phyloP scores from a whole-genome alignment of 1,284 basidiomycete species.

The Chondrostereum purpureum region DNA sequence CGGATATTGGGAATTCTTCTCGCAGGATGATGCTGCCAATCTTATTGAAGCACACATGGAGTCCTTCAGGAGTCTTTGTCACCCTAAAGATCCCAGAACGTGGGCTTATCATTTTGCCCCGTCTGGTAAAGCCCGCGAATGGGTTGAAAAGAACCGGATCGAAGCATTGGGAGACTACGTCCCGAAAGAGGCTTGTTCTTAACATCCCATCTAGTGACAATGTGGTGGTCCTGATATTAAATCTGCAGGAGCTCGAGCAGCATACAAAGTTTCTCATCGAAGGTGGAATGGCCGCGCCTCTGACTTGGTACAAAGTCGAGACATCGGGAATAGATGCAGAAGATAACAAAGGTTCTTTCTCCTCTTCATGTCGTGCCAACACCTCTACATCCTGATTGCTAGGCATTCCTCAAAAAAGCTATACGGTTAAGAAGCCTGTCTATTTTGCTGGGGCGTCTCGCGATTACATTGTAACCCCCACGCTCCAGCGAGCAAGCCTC shows the following conservation, averaged over 20 bases:
- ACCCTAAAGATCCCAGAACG: constrained; percentile 20
- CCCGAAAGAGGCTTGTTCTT: constrained; percentile 6
- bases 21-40: constrained; percentile 21
- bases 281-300: constrained; percentile 9
- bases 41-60: constrained; percentile 25
- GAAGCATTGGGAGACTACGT: constrained; percentile 14
- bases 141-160: constrained; percentile 20
- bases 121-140: constrained; percentile 23
- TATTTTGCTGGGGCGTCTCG: not conserved
- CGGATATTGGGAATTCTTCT: constrained; percentile 33
- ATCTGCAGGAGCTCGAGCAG: constrained; percentile 20
- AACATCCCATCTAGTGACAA: constrained; percentile 1
- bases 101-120: constrained; percentile 17
- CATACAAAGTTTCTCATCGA: constrained; percentile 18
- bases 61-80: constrained; percentile 15
- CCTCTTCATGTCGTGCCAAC: not conserved
- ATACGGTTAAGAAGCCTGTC: not conserved
- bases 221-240: constrained; percentile 8
- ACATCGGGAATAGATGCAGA: constrained; percentile 2
- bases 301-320: constrained; percentile 8
- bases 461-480: not conserved
- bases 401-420: not conserved
- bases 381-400: not conserved
- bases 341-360: not conserved
- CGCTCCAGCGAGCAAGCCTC: not conserved